Evolutionary conservation across 495 filamentous ascomycete species (phyloP).

Genomic region (Pyronema domesticum): DNA sequence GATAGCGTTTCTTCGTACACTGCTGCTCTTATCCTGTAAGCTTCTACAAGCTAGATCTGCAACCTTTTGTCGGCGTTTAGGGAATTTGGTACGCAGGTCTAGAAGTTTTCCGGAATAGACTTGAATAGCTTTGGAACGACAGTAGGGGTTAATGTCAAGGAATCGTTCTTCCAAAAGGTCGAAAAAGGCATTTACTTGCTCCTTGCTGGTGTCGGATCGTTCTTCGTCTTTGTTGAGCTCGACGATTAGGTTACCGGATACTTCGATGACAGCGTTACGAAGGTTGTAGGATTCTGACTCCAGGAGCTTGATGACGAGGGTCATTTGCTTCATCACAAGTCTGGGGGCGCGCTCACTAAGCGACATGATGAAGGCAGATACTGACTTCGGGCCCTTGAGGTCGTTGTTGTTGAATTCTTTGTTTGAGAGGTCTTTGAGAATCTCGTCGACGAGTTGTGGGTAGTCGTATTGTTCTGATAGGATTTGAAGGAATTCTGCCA

Average conservation of each 20-base stretch:
- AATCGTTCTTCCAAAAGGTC: constrained; percentile 93
- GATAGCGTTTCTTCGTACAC: constrained; percentile 87
- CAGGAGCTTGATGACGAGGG: constrained; percentile 73
- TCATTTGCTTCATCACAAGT: constrained; percentile 94
- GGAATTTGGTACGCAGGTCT: constrained; percentile 84
- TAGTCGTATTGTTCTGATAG: constrained; percentile 95
- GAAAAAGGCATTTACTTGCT: constrained; percentile 89
- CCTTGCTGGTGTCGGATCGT: constrained; percentile 73
- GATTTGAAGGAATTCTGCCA: constrained; percentile 97
- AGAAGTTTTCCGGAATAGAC: constrained; percentile 72
- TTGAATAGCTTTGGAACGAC: constrained; percentile 76
- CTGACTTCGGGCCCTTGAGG: constrained; percentile 82
- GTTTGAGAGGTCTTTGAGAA: constrained; percentile 71
- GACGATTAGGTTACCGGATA: constrained; percentile 91
- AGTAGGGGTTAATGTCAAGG: constrained; percentile 92
- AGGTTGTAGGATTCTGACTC: constrained; percentile 95
- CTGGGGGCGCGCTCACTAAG: constrained; percentile 90
- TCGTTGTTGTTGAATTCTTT: constrained; percentile 98
- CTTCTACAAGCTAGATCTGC: constrained; percentile 74
- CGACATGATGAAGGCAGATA: constrained; percentile 88
- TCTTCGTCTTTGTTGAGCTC: constrained; percentile 86
- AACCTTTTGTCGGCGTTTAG: constrained; percentile 69
- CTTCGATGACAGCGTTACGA: constrained; percentile 82
- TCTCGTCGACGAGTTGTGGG: constrained; percentile 84
- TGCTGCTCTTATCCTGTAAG: constrained; percentile 94